Conservation (phyloP, 441 rosid species). For the Pelargonium hybrid region DNA sequence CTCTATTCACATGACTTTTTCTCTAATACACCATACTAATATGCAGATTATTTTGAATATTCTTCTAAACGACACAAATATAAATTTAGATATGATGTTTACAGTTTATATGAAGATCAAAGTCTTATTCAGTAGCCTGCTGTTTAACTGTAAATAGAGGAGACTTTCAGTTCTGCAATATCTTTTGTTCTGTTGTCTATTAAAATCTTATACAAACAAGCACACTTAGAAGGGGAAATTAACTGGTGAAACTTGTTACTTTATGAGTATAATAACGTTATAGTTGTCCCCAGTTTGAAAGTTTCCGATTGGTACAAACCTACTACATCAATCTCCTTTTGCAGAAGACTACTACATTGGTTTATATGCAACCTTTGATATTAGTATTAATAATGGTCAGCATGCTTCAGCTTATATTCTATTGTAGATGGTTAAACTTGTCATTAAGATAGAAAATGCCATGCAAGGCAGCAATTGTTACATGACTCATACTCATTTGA, state of each 20-base stretch:
- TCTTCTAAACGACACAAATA: background rate
- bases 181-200: too few species aligned
- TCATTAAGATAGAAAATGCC: background rate
- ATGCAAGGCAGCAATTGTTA: background rate
- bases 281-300: background rate
- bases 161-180: background rate
- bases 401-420: background rate
- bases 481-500: background rate
- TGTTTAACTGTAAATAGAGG: background rate
- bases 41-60: conserved; percentile 13
- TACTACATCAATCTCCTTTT: background rate
- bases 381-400: background rate
- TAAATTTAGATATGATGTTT: background rate
- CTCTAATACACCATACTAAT: background rate
- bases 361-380: background rate
- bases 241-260: background rate
- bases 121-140: background rate
- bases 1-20: conserved; percentile 6
- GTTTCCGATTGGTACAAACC: background rate
- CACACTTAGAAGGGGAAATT: background rate
- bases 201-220: background rate
- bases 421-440: too few species aligned
- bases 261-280: too few species aligned
- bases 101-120: background rate
- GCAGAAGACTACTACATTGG: background rate